Conservation (phyloP, 345 rosid species). For the Bruguiera parviflora region DNA sequence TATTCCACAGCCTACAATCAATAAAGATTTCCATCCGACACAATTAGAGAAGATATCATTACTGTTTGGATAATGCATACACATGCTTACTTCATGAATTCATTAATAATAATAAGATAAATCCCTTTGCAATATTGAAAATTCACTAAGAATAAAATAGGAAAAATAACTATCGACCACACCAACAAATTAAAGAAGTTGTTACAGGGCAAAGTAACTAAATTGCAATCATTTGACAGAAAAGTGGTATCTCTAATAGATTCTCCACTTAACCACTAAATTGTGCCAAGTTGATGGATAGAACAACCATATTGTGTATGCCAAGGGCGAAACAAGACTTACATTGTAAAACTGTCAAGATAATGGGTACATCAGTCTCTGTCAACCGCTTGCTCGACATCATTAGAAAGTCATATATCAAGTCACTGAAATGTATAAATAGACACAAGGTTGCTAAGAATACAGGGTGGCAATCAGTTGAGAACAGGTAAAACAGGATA, state of each 20-base stretch:
- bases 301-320: not conserved
- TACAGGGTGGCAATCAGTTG: not conserved
- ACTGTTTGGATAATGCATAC: not conserved
- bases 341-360: conserved; percentile 78
- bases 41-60: not conserved
- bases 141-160: not conserved
- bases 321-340: conserved; percentile 26
- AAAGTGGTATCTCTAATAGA: not conserved
- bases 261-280: not conserved
- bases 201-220: not conserved
- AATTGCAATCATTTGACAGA: not conserved
- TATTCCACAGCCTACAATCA: conserved; percentile 77
- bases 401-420: conserved; percentile 77
- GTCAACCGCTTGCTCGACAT: conserved; percentile 62
- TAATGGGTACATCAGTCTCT: conserved; percentile 75
- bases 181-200: not conserved
- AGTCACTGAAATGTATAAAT: conserved; percentile 52
- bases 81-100: not conserved
- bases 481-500: not conserved
- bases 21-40: not conserved
- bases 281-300: not conserved
- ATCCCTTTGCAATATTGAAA: not conserved
- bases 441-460: not conserved
- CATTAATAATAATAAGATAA: not conserved
- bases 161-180: not conserved